Conservation (phyloP, 2,329 filamentous ascomycete genomes). For the Fusarium pseudoanthophilum region DNA sequence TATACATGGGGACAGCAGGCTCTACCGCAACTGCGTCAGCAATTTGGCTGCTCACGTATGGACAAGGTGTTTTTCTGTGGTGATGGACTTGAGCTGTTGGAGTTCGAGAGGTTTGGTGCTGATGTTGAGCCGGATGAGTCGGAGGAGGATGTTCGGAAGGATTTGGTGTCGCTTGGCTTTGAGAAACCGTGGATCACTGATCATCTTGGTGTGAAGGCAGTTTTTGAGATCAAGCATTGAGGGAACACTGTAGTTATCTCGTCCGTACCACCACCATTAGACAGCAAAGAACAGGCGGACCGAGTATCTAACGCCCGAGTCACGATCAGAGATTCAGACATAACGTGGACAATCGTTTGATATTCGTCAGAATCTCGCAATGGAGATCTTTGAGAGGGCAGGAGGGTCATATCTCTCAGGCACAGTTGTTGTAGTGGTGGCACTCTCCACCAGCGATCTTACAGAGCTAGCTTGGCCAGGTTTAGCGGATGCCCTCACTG, state of each 20-base stretch:
- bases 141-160: neutral
- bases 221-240: neutral
- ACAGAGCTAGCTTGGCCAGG: neutral
- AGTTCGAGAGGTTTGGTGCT: constrained; percentile 59
- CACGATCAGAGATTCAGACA: neutral
- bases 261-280: rapidly evolving
- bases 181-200: constrained; percentile 19
- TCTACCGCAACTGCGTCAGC: constrained; percentile 50
- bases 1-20: constrained; percentile 70
- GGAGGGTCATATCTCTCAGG: neutral
- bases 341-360: neutral
- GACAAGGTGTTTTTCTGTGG: constrained; percentile 64
- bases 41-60: constrained; percentile 63
- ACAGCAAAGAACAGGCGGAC: rapidly evolving
- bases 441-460: neutral
- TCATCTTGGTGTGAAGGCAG: constrained; percentile 11
- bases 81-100: constrained; percentile 24
- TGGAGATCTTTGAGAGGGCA: neutral
- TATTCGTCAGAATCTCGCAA: too few species aligned
- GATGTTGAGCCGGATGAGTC: constrained; percentile 48
- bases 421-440: neutral
- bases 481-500: neutral
- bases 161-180: constrained; percentile 11
- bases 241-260: too few species aligned
- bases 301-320: rapidly evolving